Evolutionary conservation across 495 filamentous ascomycete species (phyloP), one percentile per base, ranked within the genome.

Genomic region (Penicillium bialowiezense): DNA sequence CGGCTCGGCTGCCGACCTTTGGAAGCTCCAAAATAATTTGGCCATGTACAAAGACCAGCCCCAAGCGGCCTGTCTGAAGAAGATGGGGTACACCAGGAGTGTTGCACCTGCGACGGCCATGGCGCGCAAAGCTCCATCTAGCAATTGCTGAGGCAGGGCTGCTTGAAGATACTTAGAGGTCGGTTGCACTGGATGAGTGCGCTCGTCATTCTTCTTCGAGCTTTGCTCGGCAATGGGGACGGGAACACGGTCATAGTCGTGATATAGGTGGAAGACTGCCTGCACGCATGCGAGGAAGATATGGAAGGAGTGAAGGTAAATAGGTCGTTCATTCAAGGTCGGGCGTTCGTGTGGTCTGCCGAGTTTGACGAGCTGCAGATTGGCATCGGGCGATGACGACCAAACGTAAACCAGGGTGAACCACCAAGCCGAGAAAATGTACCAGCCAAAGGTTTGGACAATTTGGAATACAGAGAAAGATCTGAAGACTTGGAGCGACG

Each of bases 361-460:
- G 43, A 80, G 75, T 19, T 85, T 85, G 43, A 93, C 80, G 79
- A 85, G 87, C 41, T 80, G 75, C 14, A 97, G 70, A 33, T 86
- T 77, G 7, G 84, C 81, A 7, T 70, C 65, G n/a, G 74, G 60
- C n/a, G 84, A 63, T 15, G 78, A 73, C 2, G 88, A 91, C 80
- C 83, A 89, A 12, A 93, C 76, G 60, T 95, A 97, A 29, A 93
- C 70, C 54, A 89, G 81, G 59, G 84, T 86, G 62, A 93, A 97
- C 63, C 88, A 69, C 72, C 79, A 88, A 7, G 89, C 88, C 7
- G 91, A 93, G 52, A 87, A 74, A n/a, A 78, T 47, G 59, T 93
- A 93, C 59, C 84, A 86, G 19, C 80, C 66, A 20, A 86, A 60
- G 1, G 88, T 89, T 59, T 90, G 84, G 19, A 81, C 51, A 10